Evolutionary conservation across 371 early-diverging fungal species (phyloP), one percentile per base, ranked within the genome.

Genomic region (Mortierella sp.): DNA sequence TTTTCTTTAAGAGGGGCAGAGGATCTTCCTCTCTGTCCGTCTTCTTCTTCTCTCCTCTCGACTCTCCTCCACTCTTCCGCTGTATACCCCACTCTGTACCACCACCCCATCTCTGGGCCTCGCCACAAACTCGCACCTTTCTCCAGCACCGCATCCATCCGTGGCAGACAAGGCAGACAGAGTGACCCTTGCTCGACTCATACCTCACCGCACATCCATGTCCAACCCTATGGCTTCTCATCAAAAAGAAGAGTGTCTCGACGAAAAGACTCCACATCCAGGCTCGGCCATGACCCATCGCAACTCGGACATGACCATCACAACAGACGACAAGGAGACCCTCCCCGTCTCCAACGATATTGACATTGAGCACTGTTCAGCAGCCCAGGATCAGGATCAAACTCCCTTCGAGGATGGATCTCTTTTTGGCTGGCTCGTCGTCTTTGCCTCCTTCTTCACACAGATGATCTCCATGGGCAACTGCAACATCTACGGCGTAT

Each of bases 401-500:
- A 43, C 38, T 19, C 51, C 26, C 5, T 26, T 69, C 13, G 58
- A 65, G 0, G 74, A 74, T 23, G 69, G 65, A 0, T 61, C 69
- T 1, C 39, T 47, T 13, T 79, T 66, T 43, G 84, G 81, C 1
- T 86, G 87, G 85, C 50, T 72, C 7, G 71, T 84, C 3, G 82
- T 84, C 0, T 54, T 59, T 12, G 71, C 82, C 0, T 72, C 82
- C 1, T 84, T 78, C 61, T 43, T 81, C 19, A 73, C 81, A 26
- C 79, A 83, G 34, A 80, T 83, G 76, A 72, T 82, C 54, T 71
- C 80, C 3, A 80, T 84, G 69, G 86, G 86, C 5, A 67, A 63
- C 18, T 62, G 66, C 61, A 82, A 82, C 61, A 62, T 78, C 55
- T 87, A 79, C 51, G 86, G 84, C 24, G 61, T 80, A 1, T 86